A percentile compares a stretch with the other conserved stretches of the same genome.
These are phyloP conservation scores for Brettanomyces nanus DNA, from an alignment of 805 yeast genomes.

Conservation along the genomic window DNA sequence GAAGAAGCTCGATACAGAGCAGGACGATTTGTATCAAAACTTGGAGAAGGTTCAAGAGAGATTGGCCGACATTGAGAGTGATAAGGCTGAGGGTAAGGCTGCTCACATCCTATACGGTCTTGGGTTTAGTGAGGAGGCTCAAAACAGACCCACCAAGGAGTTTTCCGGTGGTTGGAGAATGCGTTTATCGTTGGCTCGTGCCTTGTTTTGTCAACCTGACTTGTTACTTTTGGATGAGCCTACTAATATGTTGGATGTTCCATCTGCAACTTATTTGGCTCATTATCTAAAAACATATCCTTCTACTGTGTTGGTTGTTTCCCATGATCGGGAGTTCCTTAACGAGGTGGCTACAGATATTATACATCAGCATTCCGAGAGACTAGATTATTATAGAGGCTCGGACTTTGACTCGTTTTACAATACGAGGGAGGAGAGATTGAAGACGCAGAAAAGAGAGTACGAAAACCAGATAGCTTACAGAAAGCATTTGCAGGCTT, in stretches of 20 bases:
- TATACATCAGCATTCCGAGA: conserved; percentile 94
- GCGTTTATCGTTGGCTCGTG: conserved; percentile 97
- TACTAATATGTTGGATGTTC: conserved; percentile 99
- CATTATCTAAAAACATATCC: conserved; percentile 85
- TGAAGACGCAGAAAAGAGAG: conserved; percentile 87
- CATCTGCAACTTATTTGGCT: conserved; percentile 90
- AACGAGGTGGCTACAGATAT: conserved; percentile 98
- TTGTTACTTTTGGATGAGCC: conserved; percentile 93
- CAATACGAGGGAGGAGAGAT: conserved; percentile 89
- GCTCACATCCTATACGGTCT: conserved; percentile 88
- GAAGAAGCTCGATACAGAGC: conserved; percentile 78
- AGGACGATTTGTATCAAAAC: conserved; percentile 74
- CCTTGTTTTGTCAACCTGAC: conserved; percentile 95
- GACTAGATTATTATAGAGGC: conserved; percentile 92
- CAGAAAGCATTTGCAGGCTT: conserved; percentile 86
- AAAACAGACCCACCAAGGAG: conserved; percentile 71
- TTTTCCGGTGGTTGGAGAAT: conserved; percentile 99
- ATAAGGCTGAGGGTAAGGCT: conserved; percentile 95
- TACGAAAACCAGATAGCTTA: conserved; percentile 96
- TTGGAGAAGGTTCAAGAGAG: conserved; percentile 75
- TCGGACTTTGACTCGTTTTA: conserved; percentile 91
- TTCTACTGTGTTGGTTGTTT: conserved; percentile 88
- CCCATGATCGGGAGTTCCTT: conserved; percentile 95
- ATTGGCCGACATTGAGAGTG: conserved; percentile 88
- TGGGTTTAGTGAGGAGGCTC: conserved; percentile 88